Evolutionary conservation across 2,329 filamentous ascomycete genomes (phyloP).

Genomic region (Colletotrichum incanum): DNA sequence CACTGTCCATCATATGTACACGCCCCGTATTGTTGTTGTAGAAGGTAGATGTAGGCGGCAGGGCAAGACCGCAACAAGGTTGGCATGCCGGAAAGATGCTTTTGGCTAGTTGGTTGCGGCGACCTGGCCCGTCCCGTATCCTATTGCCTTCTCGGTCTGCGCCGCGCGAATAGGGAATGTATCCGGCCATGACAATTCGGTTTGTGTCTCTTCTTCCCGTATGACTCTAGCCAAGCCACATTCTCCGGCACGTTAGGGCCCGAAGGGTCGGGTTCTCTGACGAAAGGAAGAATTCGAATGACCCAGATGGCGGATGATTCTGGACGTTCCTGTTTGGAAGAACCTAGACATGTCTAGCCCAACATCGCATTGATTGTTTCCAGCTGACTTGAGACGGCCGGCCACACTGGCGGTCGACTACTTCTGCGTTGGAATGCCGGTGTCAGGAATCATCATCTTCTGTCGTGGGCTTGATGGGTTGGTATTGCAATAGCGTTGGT

Average conservation of each 20-base stretch:
- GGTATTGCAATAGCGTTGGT: neutral
- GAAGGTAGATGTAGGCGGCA: neutral
- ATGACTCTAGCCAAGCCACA: neutral
- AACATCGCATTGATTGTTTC: neutral
- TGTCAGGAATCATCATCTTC: neutral
- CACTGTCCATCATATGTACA: neutral
- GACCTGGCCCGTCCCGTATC: constrained; percentile 17
- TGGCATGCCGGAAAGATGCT: neutral
- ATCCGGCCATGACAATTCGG: neutral
- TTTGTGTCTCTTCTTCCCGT: neutral
- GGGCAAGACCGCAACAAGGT: neutral
- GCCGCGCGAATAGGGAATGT: constrained; percentile 1
- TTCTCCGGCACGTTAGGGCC: constrained; percentile 17
- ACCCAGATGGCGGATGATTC: neutral
- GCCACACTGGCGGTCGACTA: neutral
- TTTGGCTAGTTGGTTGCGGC: constrained; percentile 4
- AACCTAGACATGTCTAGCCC: neutral
- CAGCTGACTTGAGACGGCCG: constrained; percentile 3
- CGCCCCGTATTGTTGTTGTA: neutral
- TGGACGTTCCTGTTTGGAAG: neutral
- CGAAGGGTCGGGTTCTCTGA: constrained; percentile 14
- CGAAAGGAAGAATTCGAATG: constrained; percentile 2
- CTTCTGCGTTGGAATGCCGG: neutral
- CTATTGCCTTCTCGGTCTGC: neutral
- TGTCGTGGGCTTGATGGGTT: neutral